Percentiles rank a stretch among this genome's conserved stretches.
Conservation (phyloP, 345 rosid species). For the Passiflora organensis region DNA sequence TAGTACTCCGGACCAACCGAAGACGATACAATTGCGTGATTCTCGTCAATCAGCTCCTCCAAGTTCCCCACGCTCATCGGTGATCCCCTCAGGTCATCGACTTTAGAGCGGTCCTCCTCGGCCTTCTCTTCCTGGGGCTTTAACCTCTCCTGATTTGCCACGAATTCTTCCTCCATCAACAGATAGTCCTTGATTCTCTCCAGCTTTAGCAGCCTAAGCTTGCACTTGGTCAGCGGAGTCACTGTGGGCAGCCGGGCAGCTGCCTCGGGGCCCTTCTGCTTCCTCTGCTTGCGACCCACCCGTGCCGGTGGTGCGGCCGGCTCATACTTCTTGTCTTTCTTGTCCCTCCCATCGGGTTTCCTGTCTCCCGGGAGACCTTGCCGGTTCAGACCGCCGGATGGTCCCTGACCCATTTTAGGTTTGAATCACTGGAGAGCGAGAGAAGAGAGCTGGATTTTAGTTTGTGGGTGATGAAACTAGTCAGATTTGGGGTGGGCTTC, state of each 20-base stretch:
- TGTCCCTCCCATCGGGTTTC: constrained; percentile 19
- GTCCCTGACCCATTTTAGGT: constrained; percentile 27
- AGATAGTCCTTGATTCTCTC: constrained; percentile 29
- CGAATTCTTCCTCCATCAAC: constrained; percentile 29
- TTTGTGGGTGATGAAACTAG: too few relatives aligned
- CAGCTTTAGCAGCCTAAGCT: constrained; percentile 20
- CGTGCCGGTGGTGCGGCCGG: constrained; percentile 24
- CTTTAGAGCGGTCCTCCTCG: constrained; percentile 24
- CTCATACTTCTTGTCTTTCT: constrained; percentile 27
- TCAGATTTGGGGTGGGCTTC: too few relatives aligned
- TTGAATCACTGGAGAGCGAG: too few relatives aligned
- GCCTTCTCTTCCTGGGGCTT: constrained; percentile 28
- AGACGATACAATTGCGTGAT: constrained; percentile 27
- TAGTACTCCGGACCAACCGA: constrained; percentile 28
- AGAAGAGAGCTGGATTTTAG: too few relatives aligned
- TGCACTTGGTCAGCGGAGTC: constrained; percentile 24
- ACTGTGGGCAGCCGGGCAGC: constrained; percentile 21
- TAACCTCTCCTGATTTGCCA: constrained; percentile 25
- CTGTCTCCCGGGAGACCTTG: constrained; percentile 16
- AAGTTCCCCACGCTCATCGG: constrained; percentile 31
- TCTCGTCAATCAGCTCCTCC: constrained; percentile 29
- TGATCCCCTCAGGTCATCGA: constrained; percentile 25
- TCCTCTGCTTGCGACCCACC: constrained; percentile 20
- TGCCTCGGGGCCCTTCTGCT: constrained; percentile 22
- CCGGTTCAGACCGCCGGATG: constrained; percentile 17